phyloP scores from a whole-genome alignment of 306 rosid species.

The Quercus mongolica region DNA sequence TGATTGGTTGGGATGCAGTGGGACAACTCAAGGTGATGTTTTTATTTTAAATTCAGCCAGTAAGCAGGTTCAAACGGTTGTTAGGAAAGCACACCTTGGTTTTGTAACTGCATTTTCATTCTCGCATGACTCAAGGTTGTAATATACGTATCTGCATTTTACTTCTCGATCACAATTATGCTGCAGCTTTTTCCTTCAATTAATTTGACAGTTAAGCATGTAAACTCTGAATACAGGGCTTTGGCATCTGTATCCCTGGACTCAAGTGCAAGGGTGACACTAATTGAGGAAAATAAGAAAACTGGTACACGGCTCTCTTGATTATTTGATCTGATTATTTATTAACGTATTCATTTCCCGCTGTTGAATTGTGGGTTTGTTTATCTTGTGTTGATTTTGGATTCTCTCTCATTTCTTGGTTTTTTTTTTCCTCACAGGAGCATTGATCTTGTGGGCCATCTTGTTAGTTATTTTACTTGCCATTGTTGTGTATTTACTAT shows the following conservation, averaged over 20 bases:
- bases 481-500: constrained; percentile 44
- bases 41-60: constrained; percentile 60
- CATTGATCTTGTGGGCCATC: constrained; percentile 61
- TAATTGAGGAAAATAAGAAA: constrained; percentile 50
- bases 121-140: constrained; percentile 85
- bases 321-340: not conserved
- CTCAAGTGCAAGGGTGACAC: constrained; percentile 75
- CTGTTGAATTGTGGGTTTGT: no score
- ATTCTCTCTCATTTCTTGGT: not conserved
- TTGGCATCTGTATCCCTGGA: constrained; percentile 89
- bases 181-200: constrained; percentile 9
- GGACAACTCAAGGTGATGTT: constrained; percentile 79
- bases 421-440: constrained; percentile 37
- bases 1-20: constrained; percentile 54
- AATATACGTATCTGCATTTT: not conserved
- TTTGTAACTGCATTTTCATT: constrained; percentile 81
- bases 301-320: constrained; percentile 43
- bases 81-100: constrained; percentile 80
- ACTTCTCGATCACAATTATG: not conserved
- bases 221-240: constrained; percentile 43
- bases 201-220: constrained; percentile 14
- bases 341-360: no score
- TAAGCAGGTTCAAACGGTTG: constrained; percentile 48
- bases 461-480: constrained; percentile 60
- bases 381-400: no score